Evolutionary conservation across 73 alveolate species (phyloP), one percentile per base, ranked within the genome.

Genomic region (Diophrys sp.): DNA sequence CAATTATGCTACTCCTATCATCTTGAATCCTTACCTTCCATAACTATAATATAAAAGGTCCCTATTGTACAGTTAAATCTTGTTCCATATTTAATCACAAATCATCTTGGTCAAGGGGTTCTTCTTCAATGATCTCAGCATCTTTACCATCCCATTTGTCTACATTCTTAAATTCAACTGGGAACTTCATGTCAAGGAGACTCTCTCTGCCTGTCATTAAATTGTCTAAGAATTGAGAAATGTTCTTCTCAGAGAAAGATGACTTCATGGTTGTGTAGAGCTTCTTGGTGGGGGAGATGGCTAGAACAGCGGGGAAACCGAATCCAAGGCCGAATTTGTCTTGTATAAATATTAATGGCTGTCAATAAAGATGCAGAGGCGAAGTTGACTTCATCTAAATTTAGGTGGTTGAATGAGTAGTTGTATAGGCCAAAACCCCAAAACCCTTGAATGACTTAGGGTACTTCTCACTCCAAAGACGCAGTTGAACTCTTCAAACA

Each of bases 221-320:
- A 24, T 76, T 82, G 14, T 56, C 73, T 5, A 90, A 29, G 78
- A 87, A 90, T 0, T 70, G 82, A 1, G 27, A 31, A n/a, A 90
- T 77, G 62, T 74, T 67, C 29, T 76, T 84, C 62, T 77, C 82
- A 67, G 92, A 78, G 80, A 87, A 90, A 23, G 96, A 79, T 57
- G 88, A 90, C 79, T 90, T 90, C 87, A 89, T 82, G 57, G 81
- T 67, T 23, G 92, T 82, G 30, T 71, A 44, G 67, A 80, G 90
- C 67, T 68, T 77, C 67, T 90, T 90, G n/a, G 67, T 55, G 53
- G 88, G 92, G 30, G 90, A 78, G 26, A 91, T 44, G 0, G 97
- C 99, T 54, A 93, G 79, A 23, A 90, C 96, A 32, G 98, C 95
- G 33, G 99, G 99, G 90, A 89, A 95, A 14, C 98, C 98, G 72